phyloP scores from a whole-genome alignment of 441 rosid genomes.

The Eruca vesicaria region DNA sequence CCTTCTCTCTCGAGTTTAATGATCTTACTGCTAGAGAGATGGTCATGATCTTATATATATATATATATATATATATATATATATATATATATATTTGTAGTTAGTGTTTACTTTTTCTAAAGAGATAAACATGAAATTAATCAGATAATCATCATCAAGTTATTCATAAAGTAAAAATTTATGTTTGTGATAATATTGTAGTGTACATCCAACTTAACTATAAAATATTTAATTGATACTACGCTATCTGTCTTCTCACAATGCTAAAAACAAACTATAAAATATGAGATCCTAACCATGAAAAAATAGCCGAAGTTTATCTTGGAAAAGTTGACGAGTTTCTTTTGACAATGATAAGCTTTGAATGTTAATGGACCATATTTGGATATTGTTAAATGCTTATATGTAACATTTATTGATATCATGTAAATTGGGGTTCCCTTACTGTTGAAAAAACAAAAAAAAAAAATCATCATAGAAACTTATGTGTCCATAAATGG shows the following conservation, averaged over 20 bases:
- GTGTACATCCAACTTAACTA: neutral
- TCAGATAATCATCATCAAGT: too few relatives aligned
- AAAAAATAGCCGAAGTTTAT: neutral
- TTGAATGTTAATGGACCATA: neutral
- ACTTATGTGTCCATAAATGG: neutral
- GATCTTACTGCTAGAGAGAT: too few relatives aligned
- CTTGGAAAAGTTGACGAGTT: neutral
- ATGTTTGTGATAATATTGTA: too few relatives aligned
- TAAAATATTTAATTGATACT: neutral
- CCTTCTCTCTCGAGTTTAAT: neutral
- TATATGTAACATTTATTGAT: neutral
- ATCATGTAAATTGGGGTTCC: neutral
- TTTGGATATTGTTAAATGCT: neutral
- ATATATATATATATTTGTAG: too few relatives aligned
- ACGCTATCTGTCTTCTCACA: neutral
- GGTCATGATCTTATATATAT: too few relatives aligned
- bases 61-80: too few relatives aligned
- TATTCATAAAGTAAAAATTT: too few relatives aligned
- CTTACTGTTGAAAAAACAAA: neutral
- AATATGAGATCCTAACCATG: neutral
- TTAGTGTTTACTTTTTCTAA: too few relatives aligned
- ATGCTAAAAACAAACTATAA: neutral
- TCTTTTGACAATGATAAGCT: neutral
- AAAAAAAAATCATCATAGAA: neutral
- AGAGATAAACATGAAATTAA: too few relatives aligned